Evolutionary conservation across 192 early-diverging fungal genomes (phyloP), one percentile per base, ranked within the genome.

Genomic region (Coemansia sp.): DNA sequence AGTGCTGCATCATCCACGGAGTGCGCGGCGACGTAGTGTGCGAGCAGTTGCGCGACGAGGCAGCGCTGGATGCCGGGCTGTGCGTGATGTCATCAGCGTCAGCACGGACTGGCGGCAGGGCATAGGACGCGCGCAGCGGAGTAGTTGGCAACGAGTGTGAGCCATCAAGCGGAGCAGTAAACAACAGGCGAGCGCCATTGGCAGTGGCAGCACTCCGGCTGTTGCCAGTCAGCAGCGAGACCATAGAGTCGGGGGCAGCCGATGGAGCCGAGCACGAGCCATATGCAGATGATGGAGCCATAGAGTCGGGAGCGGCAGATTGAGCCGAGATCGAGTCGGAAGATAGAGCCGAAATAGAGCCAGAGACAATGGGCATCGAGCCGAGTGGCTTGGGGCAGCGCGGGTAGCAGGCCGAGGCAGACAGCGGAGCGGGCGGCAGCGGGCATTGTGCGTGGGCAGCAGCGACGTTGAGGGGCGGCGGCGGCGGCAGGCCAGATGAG

Each of bases 61-160:
- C 59, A 10, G 58, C 42, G 56, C 64, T 67, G 15, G 65, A 62
- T n/a, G 59, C 10, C 3, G 69, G 60, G 54, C 68, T 67, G 44
- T 53, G 52, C 37, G 48, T 12, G 24, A 20, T 31, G 34, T 55
- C 40, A 8, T 51, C 36, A 18, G 56, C 31, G 56, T 31, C 28
- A 12, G 24, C 28, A 14, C 8, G 54, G 40, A 42, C 40, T 2
- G 40, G 40, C 34, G 18, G 9, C 10, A 5, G 25, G 21, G 59
- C 21, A 59, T 71, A 50, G 17, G 75, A 60, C 4, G 63, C 49
- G 25, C 76, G 76, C 50, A 79, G 42, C 4, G 76, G 76, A 1
- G 76, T 79, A 1, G 67, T 63, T 8, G 76, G 76, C 64, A 79
- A 60, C 67, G 76, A 79, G 61, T 70, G 76, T 7, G 76, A 37